Percentiles rank a stretch among this genome's conserved stretches.
phyloP scores from a whole-genome alignment of 1,139 yeast species.

The Pneumocystis jirovecii region DNA sequence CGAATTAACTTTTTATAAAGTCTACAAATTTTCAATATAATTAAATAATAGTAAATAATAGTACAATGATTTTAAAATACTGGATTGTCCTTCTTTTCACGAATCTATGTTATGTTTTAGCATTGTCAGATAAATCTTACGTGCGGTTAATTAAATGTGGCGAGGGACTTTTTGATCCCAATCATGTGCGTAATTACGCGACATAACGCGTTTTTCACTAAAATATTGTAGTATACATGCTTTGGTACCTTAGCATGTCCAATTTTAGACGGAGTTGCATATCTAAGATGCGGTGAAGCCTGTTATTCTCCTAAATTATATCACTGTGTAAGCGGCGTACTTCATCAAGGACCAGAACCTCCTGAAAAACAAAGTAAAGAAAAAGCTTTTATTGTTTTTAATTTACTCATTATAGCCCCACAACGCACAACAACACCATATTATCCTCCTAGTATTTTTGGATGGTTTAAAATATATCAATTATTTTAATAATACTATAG shows the following conservation, averaged over 20 bases:
- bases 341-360: neutral
- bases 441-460: neutral
- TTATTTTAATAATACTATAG: neutral
- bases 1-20: no score
- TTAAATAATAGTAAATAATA: no score
- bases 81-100: neutral
- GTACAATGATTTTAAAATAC: no score
- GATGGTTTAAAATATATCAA: neutral
- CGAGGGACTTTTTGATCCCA: neutral
- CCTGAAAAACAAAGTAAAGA: neutral
- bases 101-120: neutral
- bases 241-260: conserved; percentile 6
- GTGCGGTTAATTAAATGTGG: neutral
- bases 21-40: no score
- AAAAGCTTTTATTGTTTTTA: neutral
- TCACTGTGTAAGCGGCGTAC: conserved; percentile 2
- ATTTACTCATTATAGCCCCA: neutral
- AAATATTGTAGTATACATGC: conserved; percentile 2
- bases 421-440: neutral
- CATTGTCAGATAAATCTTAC: neutral
- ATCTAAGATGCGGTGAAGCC: conserved; percentile 3
- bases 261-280: neutral
- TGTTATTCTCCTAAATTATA: conserved; percentile 6
- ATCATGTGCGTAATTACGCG: neutral
- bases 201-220: neutral